Evolutionary conservation across 768 basidiomycete genomes (phyloP), one percentile per base, ranked within the genome.

Genomic region (Crucibulum laeve): DNA sequence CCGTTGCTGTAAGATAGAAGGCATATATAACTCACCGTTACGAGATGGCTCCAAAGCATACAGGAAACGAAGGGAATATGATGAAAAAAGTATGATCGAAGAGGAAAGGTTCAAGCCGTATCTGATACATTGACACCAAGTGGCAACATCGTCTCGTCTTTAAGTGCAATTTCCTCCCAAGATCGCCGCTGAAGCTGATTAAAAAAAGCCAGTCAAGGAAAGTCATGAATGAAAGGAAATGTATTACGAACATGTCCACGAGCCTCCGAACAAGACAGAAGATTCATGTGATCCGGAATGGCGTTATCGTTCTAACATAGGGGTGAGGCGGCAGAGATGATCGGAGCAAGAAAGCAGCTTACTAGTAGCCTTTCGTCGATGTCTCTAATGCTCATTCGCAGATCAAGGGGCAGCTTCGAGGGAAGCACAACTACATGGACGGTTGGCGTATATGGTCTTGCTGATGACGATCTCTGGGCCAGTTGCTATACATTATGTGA

Each of bases 281-380:
- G 61, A 54, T 90, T 86, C 86, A 91, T 89, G 51, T 90, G 84
- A 49, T 87, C 79, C 6, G 86, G 86, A 23, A 77, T 60, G 17
- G 77, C 67, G 22, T 65, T 73, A 19, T 74, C 64, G 40, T 80
- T 78, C 78, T 78, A 51, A 42, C 49, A 48, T 38, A 38, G 26
- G 42, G 25, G 23, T 25, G 55, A 28, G 51, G 48, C 36, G 44
- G 26, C 10, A 10, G n/a, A 13, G 42, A n/a, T 19, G 36, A 34
- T 37, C n/a, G 37, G 22, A 43, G 39, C 38, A 38, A 25, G 39
- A 18, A 28, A 38, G 23, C 38, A 35, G 64, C 80, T 49, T 44
- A 86, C 89, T 55, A 87, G 40, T 43, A 62, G 61, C 18, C 60
- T 58, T 54, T 87, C 86, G 45, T 90, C 81, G 15, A 91, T 61